Percentiles rank a stretch among this genome's conserved stretches.
These are phyloP conservation scores for Pleurotus eryngii DNA, from an alignment of 768 basidiomycete genomes.

Conservation along the genomic window DNA sequence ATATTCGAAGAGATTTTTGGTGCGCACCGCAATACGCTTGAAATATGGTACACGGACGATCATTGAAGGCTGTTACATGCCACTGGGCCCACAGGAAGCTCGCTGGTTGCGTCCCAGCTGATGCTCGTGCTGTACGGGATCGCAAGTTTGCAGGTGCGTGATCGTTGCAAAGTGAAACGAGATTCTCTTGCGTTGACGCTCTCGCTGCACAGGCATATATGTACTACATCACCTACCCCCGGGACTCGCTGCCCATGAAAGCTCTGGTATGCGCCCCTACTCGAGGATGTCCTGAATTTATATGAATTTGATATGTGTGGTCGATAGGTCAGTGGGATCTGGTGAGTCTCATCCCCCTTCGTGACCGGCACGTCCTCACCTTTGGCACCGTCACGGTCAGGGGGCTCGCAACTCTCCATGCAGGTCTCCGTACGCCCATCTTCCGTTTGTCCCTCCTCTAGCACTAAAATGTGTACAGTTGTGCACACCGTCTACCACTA, in stretches of 20 bases:
- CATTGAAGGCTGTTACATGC: too few relatives aligned
- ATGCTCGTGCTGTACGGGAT: constrained; percentile 1
- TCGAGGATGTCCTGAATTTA: neutral
- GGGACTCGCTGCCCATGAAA: neutral
- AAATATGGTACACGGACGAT: too few relatives aligned
- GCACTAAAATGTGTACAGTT: neutral
- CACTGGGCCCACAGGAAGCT: neutral
- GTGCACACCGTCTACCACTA: neutral
- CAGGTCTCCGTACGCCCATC: neutral
- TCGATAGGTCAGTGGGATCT: neutral
- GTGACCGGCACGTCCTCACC: neutral
- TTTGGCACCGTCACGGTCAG: neutral
- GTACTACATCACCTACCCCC: neutral
- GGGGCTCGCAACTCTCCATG: neutral
- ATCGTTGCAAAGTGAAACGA: neutral
- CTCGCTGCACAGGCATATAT: neutral
- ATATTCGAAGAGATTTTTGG: too few relatives aligned
- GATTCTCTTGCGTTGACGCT: neutral
- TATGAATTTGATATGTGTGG: neutral
- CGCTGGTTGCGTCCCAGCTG: neutral
- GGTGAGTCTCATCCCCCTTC: neutral
- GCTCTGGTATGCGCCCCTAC: neutral
- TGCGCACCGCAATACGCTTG: too few relatives aligned
- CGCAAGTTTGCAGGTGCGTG: neutral
- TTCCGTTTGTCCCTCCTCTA: neutral